Conservation (phyloP, 2,329 filamentous ascomycete genomes). For the Alternaria postmessia region DNA sequence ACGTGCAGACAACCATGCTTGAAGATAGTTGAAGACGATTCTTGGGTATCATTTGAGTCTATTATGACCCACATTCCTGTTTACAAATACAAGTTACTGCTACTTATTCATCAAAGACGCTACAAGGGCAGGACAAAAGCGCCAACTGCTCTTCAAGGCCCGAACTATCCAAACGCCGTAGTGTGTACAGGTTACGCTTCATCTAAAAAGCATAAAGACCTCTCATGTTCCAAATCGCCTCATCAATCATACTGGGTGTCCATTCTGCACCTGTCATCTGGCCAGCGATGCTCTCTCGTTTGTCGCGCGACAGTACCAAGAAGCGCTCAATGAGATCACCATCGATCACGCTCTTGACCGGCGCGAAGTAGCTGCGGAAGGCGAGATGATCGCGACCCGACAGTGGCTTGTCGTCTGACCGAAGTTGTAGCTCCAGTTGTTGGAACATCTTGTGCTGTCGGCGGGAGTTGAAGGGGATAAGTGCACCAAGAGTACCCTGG, state of each 20-base stretch:
- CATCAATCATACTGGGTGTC: conserved; percentile 85
- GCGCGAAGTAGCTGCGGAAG: conserved; percentile 94
- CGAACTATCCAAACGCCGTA: conserved; percentile 14
- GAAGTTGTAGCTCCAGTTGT: conserved; percentile 85
- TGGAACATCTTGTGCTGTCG: conserved; percentile 99
- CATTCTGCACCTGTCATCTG: conserved; percentile 81
- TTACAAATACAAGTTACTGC: conserved; percentile 17
- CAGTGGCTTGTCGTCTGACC: conserved; percentile 78
- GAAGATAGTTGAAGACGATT: neutral
- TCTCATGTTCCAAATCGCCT: conserved; percentile 72
- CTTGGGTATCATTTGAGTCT: conserved; percentile 18
- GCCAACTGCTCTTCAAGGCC: conserved; percentile 1
- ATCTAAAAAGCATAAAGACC: conserved; percentile 44
- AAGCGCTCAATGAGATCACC: conserved; percentile 96
- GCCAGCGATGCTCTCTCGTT: conserved; percentile 93
- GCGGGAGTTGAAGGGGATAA: conserved; percentile 89
- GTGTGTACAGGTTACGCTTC: neutral
- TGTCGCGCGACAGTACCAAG: conserved; percentile 81
- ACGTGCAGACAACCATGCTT: neutral
- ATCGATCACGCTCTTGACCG: conserved; percentile 95
- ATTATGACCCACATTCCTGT: conserved; percentile 16
- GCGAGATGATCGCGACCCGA: conserved; percentile 94
- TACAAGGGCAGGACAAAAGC: conserved; percentile 2
- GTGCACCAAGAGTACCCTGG: conserved; percentile 90
- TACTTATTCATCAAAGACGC: conserved; percentile 1